Evolutionary conservation across 2,329 filamentous ascomycete species (phyloP), one percentile per base, ranked within the genome.

Genomic region (Graphilbum fragrans): DNA sequence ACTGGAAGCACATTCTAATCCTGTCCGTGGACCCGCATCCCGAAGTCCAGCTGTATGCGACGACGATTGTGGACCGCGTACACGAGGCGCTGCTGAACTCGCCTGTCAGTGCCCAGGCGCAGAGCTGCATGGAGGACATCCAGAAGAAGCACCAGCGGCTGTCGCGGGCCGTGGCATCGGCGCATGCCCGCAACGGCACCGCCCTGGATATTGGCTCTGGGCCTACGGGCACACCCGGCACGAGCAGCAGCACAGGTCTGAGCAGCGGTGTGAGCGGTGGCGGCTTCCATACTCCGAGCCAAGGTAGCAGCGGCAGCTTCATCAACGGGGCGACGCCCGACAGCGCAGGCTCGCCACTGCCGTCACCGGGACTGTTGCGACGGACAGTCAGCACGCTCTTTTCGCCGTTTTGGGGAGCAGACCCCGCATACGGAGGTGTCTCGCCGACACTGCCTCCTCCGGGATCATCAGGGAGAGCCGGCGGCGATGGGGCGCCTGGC

Each of bases 1-100:
- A 93, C 47, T 98, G 92, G 92, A 92, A 94, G 58, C 85, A 95
- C 53, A 72, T 93, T 35, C 67, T 95, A 45, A 85, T 94, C 47
- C 71, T 96, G 58, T 90, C 86, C 35, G 86, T 94, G 17, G 92
- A 98, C 55, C 90, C 92, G 33, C 88, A 95, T 55, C 87, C 90
- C 2, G 90, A 96, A 55, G 85, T 96, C 27, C 84, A 93, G 47
- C 74, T 82, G 49, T 84, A 92, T 57, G 90, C 87, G 10, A 80
- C 78, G 6, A 70, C 82, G n/a, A 79, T 96, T 35, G 77, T 94
- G 23, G 92, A 98, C 58, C 85, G 82, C 53, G 72, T 96, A 21
- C 80, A 95, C 54, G 72, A 82, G 39, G 74, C 79, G 1, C 67
- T 98, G 12, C 63, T 94, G 6, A 74, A 82, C 39, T 95, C 90